phyloP scores from a whole-genome alignment of 2,329 filamentous ascomycete species.

The Xylariaceae sp. region DNA sequence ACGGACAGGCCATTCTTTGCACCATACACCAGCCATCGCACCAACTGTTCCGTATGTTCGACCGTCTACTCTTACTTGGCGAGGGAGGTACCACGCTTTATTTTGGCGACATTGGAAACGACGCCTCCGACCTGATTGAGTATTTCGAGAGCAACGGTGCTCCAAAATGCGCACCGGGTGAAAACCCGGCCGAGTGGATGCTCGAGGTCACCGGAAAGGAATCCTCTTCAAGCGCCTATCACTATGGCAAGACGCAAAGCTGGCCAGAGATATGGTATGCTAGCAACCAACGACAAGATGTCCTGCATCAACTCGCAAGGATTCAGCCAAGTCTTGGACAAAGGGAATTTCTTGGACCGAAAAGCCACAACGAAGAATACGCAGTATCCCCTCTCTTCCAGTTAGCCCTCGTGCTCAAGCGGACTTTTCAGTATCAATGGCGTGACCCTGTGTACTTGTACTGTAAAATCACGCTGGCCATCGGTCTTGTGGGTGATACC shows the following conservation, averaged over 20 bases:
- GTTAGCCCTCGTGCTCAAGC: neutral
- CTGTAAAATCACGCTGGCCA: conserved; percentile 12
- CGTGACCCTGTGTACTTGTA: conserved; percentile 13
- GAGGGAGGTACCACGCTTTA: conserved; percentile 50
- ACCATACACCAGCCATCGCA: conserved; percentile 91
- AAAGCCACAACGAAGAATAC: conserved; percentile 39
- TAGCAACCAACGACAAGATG: conserved; percentile 17
- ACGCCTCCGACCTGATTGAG: conserved; percentile 56
- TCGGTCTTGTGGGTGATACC: conserved; percentile 9
- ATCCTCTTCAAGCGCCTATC: neutral
- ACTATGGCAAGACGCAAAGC: conserved; percentile 36
- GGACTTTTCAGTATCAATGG: conserved; percentile 17
- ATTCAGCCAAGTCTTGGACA: neutral
- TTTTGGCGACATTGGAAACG: conserved; percentile 67
- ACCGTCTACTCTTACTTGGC: conserved; percentile 69
- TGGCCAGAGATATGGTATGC: conserved; percentile 52
- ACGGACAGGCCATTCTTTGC: conserved; percentile 81
- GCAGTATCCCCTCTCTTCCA: neutral
- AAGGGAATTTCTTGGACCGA: neutral
- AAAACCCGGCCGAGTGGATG: conserved; percentile 81
- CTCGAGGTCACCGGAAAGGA: conserved; percentile 46
- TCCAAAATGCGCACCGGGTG: conserved; percentile 52
- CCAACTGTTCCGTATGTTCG: conserved; percentile 85
- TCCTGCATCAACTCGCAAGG: neutral
- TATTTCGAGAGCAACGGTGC: conserved; percentile 71